phyloP scores from a whole-genome alignment of 352 stramenopile species.

The Phytophthora melonis region DNA sequence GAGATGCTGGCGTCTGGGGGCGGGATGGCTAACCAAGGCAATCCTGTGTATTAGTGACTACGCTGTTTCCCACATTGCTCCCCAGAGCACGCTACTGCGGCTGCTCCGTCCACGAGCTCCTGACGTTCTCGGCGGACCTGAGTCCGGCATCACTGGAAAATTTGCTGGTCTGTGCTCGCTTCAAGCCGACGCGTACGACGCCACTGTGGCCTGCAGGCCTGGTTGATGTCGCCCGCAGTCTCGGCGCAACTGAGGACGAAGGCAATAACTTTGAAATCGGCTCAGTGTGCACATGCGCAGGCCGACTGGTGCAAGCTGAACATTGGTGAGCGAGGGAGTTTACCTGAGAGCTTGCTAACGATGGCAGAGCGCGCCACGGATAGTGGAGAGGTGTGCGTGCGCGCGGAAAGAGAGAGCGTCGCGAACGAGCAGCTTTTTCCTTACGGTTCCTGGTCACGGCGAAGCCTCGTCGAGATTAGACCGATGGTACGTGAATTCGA shows the following conservation, averaged over 20 bases:
- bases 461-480: too few species aligned
- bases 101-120: conserved; percentile 38
- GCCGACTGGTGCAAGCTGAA: neutral
- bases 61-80: conserved; percentile 55
- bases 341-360: neutral
- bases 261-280: too few species aligned
- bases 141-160: conserved; percentile 3
- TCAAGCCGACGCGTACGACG: conserved; percentile 26
- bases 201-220: conserved; percentile 8
- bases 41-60: conserved; percentile 2
- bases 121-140: conserved; percentile 22
- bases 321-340: neutral
- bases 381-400: neutral
- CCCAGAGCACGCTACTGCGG: conserved; percentile 49
- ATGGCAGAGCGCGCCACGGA: neutral
- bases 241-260: neutral
- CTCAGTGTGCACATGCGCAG: too few species aligned
- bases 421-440: neutral
- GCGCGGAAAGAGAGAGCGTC: neutral
- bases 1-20: neutral
- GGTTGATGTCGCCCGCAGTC: neutral
- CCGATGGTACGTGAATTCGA: too few species aligned
- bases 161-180: conserved; percentile 38
- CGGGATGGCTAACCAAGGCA: neutral
- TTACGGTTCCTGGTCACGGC: too few species aligned